phyloP scores from a whole-genome alignment of 352 stramenopile species.

The Poterioochromonas sp. region DNA sequence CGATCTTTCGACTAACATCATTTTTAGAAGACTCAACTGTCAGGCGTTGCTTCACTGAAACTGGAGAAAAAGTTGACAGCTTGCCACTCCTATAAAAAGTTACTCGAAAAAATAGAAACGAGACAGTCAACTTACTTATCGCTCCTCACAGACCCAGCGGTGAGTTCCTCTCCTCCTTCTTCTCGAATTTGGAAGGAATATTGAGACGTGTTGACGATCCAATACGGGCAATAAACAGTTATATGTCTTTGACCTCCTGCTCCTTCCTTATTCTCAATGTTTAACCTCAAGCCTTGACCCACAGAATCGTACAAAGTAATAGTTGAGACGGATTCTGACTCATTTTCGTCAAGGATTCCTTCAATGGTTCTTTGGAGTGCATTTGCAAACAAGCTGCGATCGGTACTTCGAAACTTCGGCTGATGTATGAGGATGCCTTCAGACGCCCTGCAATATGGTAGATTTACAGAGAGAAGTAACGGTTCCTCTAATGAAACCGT shows the following conservation, averaged over 20 bases:
- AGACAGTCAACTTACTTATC: too few species aligned
- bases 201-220: conserved; percentile 75
- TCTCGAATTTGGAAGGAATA: conserved; percentile 50
- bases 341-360: conserved; percentile 39
- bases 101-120: too few species aligned
- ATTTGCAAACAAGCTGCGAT: background rate
- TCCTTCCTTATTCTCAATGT: conserved; percentile 65
- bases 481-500: conserved; percentile 64
- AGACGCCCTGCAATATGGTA: conserved; percentile 58
- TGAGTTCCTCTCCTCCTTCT: conserved; percentile 37
- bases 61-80: too few species aligned
- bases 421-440: conserved; percentile 47
- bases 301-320: conserved; percentile 63
- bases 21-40: too few species aligned
- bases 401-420: background rate
- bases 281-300: conserved; percentile 58
- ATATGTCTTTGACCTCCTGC: conserved; percentile 62
- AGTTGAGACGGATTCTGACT: conserved; percentile 49
- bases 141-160: conserved; percentile 41
- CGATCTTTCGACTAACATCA: too few species aligned
- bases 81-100: too few species aligned
- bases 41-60: too few species aligned
- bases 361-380: conserved; percentile 22
- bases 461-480: conserved; percentile 59
- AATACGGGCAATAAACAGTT: conserved; percentile 66